A percentile compares a stretch with the other conserved stretches of the same genome.
Evolutionary conservation across 129 eudicot genomes (phyloP).

Genomic region (Helichrysum umbraculigerum): DNA sequence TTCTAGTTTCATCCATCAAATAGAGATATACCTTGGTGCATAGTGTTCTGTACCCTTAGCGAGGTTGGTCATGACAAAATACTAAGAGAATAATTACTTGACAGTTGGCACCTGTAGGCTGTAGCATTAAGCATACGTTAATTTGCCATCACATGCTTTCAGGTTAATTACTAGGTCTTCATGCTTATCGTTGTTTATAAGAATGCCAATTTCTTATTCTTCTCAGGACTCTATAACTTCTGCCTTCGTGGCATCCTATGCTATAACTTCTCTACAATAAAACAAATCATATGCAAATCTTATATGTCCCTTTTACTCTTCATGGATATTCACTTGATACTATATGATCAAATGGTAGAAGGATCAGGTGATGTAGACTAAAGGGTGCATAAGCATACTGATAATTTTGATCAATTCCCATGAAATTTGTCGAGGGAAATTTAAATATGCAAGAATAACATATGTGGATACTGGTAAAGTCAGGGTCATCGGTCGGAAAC

Average conservation of each 20-base stretch:
- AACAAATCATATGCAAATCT: background rate
- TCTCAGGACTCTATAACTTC: background rate
- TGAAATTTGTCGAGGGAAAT: no score
- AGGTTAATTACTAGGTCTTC: background rate
- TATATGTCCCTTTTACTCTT: background rate
- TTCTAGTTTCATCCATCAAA: background rate
- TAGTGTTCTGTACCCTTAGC: background rate
- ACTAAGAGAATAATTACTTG: background rate
- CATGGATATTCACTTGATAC: background rate
- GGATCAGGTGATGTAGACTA: background rate
- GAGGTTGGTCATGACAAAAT: conserved; percentile 10
- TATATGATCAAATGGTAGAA: background rate
- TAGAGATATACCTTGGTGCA: background rate
- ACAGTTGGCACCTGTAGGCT: background rate
- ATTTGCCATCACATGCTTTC: conserved; percentile 8
- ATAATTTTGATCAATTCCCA: no score
- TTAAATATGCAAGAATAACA: background rate
- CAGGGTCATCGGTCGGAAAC: background rate
- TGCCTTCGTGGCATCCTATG: background rate
- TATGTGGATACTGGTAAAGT: background rate
- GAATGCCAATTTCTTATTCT: no score
- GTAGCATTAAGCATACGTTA: background rate
- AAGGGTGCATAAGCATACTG: background rate
- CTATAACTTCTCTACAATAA: background rate
- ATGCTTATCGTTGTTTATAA: background rate